phyloP scores from a whole-genome alignment of 2,329 filamentous ascomycete species.

The Ceratocystis cacaofunesta region DNA sequence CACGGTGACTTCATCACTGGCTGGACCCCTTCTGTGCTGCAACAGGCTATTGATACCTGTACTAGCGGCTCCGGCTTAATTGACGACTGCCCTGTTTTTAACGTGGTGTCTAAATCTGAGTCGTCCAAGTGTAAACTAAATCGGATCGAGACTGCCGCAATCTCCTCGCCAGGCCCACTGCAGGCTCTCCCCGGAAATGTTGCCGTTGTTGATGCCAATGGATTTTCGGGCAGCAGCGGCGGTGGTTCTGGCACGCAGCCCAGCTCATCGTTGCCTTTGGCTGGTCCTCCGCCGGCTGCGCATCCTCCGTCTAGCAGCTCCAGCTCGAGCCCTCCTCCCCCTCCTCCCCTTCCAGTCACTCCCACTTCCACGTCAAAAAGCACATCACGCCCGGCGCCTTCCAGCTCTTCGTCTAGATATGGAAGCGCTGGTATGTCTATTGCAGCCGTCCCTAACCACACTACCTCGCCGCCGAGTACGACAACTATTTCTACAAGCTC shows the following conservation, averaged over 20 bases:
- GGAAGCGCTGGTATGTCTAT: neutral
- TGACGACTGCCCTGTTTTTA: constrained; percentile 61
- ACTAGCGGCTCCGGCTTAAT: constrained; percentile 55
- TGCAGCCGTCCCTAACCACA: neutral
- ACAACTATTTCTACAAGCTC: constrained; percentile 20
- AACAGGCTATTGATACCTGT: constrained; percentile 59
- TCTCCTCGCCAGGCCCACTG: constrained; percentile 37
- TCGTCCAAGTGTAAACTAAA: constrained; percentile 46
- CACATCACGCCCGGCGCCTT: neutral
- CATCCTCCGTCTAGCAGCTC: neutral
- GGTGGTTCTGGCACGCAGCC: neutral
- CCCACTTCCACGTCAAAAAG: neutral
- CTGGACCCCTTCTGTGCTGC: constrained; percentile 56
- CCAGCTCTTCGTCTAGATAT: constrained; percentile 2
- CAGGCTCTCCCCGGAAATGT: constrained; percentile 52
- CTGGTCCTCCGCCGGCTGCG: neutral
- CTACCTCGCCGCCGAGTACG: constrained; percentile 10
- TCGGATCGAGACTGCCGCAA: constrained; percentile 33
- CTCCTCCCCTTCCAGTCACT: constrained; percentile 1
- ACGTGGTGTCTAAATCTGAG: constrained; percentile 47
- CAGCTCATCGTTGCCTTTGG: neutral
- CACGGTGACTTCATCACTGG: constrained; percentile 70
- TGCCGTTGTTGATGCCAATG: constrained; percentile 27
- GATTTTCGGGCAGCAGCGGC: constrained; percentile 12
- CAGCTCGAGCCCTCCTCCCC: constrained; percentile 5